phyloP scores from a whole-genome alignment of 208 protist species.

The Leishmania gerbilli region DNA sequence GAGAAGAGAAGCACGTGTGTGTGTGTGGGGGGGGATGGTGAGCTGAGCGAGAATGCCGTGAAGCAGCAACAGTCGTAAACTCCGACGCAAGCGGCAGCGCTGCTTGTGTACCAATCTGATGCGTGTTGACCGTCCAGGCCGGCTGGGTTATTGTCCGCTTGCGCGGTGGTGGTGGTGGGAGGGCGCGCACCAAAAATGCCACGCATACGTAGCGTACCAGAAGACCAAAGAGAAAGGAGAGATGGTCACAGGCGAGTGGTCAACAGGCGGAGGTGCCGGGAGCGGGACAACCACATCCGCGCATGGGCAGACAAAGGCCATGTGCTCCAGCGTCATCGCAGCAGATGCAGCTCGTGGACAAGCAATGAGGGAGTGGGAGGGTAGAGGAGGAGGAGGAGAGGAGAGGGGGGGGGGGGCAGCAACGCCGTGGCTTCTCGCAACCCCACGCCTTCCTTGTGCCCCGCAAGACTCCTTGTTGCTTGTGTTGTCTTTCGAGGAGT shows the following conservation, averaged over 20 bases:
- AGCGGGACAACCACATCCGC: neutral
- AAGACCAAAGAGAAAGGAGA: neutral
- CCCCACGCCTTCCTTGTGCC: too few species aligned
- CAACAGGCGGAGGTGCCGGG: neutral
- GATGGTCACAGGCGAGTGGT: neutral
- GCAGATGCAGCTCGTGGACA: neutral
- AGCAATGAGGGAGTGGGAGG: too few species aligned
- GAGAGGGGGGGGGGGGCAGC: too few species aligned
- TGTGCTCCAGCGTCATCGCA: neutral
- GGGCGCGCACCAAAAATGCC: neutral
- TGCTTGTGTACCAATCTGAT: neutral
- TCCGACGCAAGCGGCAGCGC: neutral
- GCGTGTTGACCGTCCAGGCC: neutral
- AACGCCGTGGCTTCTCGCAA: neutral
- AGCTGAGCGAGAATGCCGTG: neutral
- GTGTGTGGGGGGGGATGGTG: too few species aligned
- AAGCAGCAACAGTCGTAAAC: neutral
- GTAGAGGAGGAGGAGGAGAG: too few species aligned
- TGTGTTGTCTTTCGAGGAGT: neutral
- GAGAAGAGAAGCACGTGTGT: neutral
- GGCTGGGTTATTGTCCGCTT: neutral
- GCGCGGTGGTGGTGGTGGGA: neutral
- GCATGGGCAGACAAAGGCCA: neutral
- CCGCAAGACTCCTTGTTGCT: neutral
- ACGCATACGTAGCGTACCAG: neutral